Conservation (phyloP, 2,329 filamentous ascomycete species). For the Chrysoporthe cubensis region DNA sequence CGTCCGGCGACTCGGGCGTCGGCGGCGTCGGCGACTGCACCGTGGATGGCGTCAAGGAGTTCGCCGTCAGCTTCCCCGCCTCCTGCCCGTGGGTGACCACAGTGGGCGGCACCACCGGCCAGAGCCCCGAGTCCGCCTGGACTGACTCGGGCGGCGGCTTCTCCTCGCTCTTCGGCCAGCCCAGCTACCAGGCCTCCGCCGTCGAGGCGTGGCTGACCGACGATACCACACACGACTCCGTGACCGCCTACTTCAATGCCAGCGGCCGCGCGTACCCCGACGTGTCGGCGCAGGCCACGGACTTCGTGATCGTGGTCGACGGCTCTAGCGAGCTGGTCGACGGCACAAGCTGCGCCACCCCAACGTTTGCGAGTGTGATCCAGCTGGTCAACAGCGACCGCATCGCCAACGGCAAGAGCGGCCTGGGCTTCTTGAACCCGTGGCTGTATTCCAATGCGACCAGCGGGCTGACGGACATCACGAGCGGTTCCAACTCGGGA, state of each 20-base stretch:
- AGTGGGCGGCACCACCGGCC: slow-evolving; percentile 60
- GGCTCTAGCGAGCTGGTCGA: slow-evolving; percentile 5
- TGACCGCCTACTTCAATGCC: slow-evolving; percentile 44
- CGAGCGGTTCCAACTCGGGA: slow-evolving; percentile 13
- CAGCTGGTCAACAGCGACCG: slow-evolving; percentile 57
- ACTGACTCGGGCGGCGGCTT: slow-evolving; percentile 58
- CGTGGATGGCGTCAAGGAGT: slow-evolving; percentile 37
- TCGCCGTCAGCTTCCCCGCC: slow-evolving; percentile 46
- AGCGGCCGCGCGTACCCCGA: slow-evolving; percentile 27
- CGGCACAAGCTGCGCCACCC: slow-evolving; percentile 49
- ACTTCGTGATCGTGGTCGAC: slow-evolving; percentile 28
- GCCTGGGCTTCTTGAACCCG: slow-evolving; percentile 48
- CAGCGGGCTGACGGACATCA: slow-evolving; percentile 33
- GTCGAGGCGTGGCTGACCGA: slow-evolving; percentile 33
- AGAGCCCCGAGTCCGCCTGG: slow-evolving; percentile 56
- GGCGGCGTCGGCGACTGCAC: slow-evolving; percentile 34
- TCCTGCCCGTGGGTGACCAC: slow-evolving; percentile 64
- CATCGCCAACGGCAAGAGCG: slow-evolving; percentile 46
- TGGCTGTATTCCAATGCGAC: slow-evolving; percentile 30
- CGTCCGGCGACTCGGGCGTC: slow-evolving; percentile 60
- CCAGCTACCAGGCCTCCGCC: slow-evolving; percentile 45
- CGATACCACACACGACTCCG: slow-evolving; percentile 17
- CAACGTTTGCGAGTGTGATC: slow-evolving; percentile 56
- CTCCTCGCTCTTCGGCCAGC: slow-evolving; percentile 50
- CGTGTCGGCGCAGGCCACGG: slow-evolving; percentile 43